Evolutionary conservation across 1,284 basidiomycete species (phyloP).

Genomic region (Moniliella sp.): DNA sequence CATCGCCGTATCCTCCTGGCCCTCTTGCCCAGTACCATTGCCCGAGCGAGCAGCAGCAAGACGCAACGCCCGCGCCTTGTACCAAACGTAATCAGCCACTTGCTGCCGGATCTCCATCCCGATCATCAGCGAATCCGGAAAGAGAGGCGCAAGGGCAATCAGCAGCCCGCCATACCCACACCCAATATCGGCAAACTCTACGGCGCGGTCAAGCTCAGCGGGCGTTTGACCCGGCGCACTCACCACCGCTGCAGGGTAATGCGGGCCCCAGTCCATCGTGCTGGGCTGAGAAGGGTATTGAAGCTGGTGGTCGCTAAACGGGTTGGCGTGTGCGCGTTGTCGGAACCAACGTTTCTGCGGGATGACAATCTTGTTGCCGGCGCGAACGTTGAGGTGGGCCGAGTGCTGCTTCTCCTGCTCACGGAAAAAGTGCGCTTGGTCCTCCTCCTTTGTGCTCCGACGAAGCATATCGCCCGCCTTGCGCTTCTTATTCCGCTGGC

Average conservation of each 20-base stretch:
- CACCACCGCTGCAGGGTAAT: constrained; percentile 40
- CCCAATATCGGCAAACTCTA: constrained; percentile 88
- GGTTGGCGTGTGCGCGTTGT: constrained; percentile 91
- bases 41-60: constrained; percentile 22
- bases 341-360: constrained; percentile 78
- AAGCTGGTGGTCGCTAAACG: constrained; percentile 82
- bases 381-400: constrained; percentile 1
- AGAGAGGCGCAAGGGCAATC: constrained; percentile 68
- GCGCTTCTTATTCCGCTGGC: too few species aligned
- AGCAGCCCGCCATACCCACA: constrained; percentile 93
- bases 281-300: constrained; percentile 40
- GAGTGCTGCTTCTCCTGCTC: constrained; percentile 1
- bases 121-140: constrained; percentile 77
- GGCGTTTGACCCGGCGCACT: constrained; percentile 2
- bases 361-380: constrained; percentile 4
- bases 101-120: constrained; percentile 93
- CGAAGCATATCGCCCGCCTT: not conserved
- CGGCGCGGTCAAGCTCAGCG: constrained; percentile 38
- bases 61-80: constrained; percentile 72
- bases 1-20: not conserved
- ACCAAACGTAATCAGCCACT: constrained; percentile 84
- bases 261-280: constrained; percentile 63
- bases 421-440: not conserved
- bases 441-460: not conserved
- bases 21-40: too few species aligned